Percentiles rank a stretch among this genome's conserved stretches.
phyloP scores from a whole-genome alignment of 352 stramenopile genomes.

The Phytophthora constricta region DNA sequence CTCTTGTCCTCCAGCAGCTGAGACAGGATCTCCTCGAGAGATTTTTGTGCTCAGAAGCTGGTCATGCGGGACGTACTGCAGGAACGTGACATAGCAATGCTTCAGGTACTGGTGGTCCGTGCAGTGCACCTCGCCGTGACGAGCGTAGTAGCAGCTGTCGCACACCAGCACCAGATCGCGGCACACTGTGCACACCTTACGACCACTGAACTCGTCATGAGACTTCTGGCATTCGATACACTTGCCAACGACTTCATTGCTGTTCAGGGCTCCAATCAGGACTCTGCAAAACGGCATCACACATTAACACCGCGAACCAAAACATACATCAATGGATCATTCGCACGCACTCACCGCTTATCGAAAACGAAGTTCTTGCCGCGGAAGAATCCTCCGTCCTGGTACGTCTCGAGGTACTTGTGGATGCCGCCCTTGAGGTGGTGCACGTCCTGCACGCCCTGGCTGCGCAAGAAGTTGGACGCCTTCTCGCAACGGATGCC shows the following conservation, averaged over 20 bases:
- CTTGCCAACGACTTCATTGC: constrained; percentile 69
- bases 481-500: constrained; percentile 82
- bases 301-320: too few species aligned
- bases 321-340: neutral
- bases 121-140: constrained; percentile 74
- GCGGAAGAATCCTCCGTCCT: constrained; percentile 70
- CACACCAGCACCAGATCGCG: constrained; percentile 77
- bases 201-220: constrained; percentile 69
- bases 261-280: constrained; percentile 60
- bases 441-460: constrained; percentile 61
- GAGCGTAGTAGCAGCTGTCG: constrained; percentile 62
- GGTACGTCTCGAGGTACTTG: constrained; percentile 73
- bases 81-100: constrained; percentile 73
- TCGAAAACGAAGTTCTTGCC: constrained; percentile 87
- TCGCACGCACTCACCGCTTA: constrained; percentile 54
- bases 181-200: constrained; percentile 77
- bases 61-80: constrained; percentile 64
- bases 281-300: constrained; percentile 47
- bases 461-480: constrained; percentile 70
- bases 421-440: constrained; percentile 80
- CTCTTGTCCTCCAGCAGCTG: constrained; percentile 54
- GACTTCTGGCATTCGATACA: constrained; percentile 70
- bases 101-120: constrained; percentile 78
- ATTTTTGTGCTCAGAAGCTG: constrained; percentile 55
- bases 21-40: constrained; percentile 60